phyloP scores from a whole-genome alignment of 2,329 filamentous ascomycete species.

The Paracorniculantispora psalliotae region DNA sequence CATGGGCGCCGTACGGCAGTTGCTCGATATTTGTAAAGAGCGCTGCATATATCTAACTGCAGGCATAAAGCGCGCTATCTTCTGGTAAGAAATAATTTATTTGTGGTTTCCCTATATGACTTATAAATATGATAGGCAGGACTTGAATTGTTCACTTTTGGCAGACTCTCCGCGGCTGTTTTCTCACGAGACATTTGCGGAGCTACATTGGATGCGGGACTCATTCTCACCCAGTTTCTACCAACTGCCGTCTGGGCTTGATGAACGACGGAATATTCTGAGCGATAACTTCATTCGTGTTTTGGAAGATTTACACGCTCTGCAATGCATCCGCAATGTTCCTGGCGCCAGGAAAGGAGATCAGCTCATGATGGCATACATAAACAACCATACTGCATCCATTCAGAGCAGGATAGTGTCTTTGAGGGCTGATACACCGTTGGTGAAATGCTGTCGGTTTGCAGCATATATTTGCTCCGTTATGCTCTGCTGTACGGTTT shows the following conservation, averaged over 20 bases:
- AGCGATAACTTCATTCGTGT: slow-evolving; percentile 29
- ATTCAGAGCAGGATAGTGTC: slow-evolving; percentile 35
- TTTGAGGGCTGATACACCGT: slow-evolving; percentile 19
- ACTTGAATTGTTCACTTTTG: slow-evolving; percentile 36
- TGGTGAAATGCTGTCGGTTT: slow-evolving; percentile 31
- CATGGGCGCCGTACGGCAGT: slow-evolving; percentile 32
- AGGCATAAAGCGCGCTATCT: slow-evolving; percentile 41
- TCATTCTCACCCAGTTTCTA: slow-evolving; percentile 25
- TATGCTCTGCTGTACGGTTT: slow-evolving; percentile 37
- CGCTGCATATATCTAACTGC: slow-evolving; percentile 27
- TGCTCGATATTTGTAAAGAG: slow-evolving; percentile 29
- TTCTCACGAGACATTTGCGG: slow-evolving; percentile 36
- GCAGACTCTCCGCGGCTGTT: slow-evolving; percentile 34
- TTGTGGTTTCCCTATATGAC: slow-evolving; percentile 13
- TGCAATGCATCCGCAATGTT: slow-evolving; percentile 34
- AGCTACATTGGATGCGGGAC: slow-evolving; percentile 36
- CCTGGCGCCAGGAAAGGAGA: slow-evolving; percentile 17
- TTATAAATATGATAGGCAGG: slow-evolving; percentile 30
- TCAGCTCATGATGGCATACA: slow-evolving; percentile 23
- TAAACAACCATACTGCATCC: slow-evolving; percentile 37
- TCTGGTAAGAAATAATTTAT: slow-evolving; percentile 38
- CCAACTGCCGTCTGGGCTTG: slow-evolving; percentile 31
- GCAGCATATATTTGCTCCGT: slow-evolving; percentile 37
- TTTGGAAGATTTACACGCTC: slow-evolving; percentile 33
- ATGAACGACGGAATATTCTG: slow-evolving; percentile 21